Evolutionary conservation across 106 monocot genomes (phyloP).

Genomic region (Dendrobium officinale): DNA sequence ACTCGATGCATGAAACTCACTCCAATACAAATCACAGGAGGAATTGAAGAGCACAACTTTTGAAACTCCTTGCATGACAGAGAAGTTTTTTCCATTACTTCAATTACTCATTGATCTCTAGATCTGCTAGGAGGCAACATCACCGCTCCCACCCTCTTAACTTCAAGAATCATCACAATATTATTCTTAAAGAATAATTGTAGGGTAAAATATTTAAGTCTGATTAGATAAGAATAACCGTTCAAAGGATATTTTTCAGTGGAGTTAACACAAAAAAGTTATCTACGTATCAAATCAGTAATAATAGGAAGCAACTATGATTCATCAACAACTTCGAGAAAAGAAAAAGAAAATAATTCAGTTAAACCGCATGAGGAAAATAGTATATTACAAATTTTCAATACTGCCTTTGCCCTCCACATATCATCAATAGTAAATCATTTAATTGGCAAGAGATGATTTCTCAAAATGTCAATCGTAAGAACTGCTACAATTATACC

Average conservation of each 20-base stretch:
- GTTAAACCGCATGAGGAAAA: background rate
- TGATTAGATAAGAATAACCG: background rate
- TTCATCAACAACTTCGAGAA: too few species aligned
- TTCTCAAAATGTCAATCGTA: constrained; percentile 4
- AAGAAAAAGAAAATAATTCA: background rate
- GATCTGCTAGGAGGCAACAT: too few species aligned
- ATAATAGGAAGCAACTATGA: too few species aligned
- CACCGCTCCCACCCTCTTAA: too few species aligned
- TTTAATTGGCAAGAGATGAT: background rate
- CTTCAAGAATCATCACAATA: too few species aligned
- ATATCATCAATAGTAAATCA: background rate
- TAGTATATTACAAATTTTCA: background rate
- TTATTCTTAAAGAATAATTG: too few species aligned
- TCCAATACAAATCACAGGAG: background rate
- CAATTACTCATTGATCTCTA: too few species aligned
- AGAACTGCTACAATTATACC: constrained; percentile 33
- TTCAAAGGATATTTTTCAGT: background rate
- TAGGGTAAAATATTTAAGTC: too few species aligned
- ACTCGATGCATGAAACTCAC: too few species aligned
- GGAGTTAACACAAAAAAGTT: too few species aligned
- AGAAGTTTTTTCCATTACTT: too few species aligned
- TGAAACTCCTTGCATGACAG: background rate
- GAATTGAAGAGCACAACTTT: background rate
- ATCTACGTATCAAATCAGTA: too few species aligned
- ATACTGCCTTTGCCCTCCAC: background rate